phyloP scores from a whole-genome alignment of 768 basidiomycete genomes.

The Candolleomyces efflorescens region DNA sequence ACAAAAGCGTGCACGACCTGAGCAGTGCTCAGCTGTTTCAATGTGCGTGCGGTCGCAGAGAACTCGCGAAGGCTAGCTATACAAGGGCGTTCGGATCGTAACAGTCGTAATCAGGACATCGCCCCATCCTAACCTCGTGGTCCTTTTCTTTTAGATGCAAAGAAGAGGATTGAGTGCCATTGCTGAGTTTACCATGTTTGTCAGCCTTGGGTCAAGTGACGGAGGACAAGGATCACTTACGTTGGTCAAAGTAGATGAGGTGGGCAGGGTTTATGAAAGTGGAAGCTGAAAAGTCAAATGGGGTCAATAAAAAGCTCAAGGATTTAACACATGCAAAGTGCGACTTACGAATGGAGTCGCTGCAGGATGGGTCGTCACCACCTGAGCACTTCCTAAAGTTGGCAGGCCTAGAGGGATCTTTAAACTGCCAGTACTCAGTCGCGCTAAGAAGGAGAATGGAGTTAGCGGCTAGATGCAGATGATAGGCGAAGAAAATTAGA shows the following conservation, averaged over 20 bases:
- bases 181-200: not conserved
- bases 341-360: slow-evolving; percentile 40
- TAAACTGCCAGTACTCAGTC: slow-evolving; percentile 43
- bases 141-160: not conserved
- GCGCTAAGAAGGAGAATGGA: slow-evolving; percentile 8
- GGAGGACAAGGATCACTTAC: slow-evolving; percentile 20
- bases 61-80: too few relatives aligned
- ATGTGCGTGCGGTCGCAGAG: too few relatives aligned
- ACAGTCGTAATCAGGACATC: too few relatives aligned
- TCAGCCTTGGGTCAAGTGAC: not conserved
- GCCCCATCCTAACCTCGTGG: too few relatives aligned
- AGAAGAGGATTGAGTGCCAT: slow-evolving; percentile 1
- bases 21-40: too few relatives aligned
- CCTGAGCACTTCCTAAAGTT: slow-evolving; percentile 39
- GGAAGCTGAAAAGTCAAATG: slow-evolving; percentile 27
- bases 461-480: not conserved
- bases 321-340: not conserved
- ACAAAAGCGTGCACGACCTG: too few relatives aligned
- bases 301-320: not conserved
- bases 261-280: slow-evolving; percentile 47
- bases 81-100: too few relatives aligned
- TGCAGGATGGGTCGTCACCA: slow-evolving; percentile 45
- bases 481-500: not conserved
- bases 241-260: slow-evolving; percentile 40
- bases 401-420: slow-evolving; percentile 34